phyloP scores from a whole-genome alignment of 2,329 filamentous ascomycete species.

The Colletotrichum sp. region DNA sequence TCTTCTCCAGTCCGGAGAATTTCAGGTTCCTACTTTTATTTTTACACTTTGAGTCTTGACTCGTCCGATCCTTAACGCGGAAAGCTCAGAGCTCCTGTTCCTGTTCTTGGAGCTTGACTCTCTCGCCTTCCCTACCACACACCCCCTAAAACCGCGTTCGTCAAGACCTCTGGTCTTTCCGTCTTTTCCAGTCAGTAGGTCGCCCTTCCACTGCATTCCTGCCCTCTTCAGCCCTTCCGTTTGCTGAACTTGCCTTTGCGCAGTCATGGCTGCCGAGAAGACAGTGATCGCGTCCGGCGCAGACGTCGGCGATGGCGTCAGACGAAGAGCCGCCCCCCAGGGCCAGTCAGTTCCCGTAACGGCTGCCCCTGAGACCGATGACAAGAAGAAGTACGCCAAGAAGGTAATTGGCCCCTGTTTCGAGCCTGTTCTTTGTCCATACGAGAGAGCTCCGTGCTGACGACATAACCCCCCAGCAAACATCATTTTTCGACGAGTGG shows the following conservation, averaged over 20 bases:
- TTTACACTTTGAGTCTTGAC: constrained; percentile 21
- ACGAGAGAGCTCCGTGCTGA: constrained; percentile 25
- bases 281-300: constrained; percentile 64
- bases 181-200: constrained; percentile 1
- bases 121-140: background rate
- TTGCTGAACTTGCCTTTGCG: constrained; percentile 6
- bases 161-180: constrained; percentile 7
- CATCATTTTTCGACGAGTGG: constrained; percentile 67
- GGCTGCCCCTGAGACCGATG: constrained; percentile 51
- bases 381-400: constrained; percentile 64
- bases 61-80: constrained; percentile 24
- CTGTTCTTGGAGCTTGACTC: constrained; percentile 19
- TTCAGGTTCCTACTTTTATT: background rate
- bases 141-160: constrained; percentile 8
- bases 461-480: constrained; percentile 37
- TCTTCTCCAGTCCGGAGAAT: constrained; percentile 3
- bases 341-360: constrained; percentile 41
- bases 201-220: background rate
- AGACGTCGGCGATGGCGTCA: constrained; percentile 60
- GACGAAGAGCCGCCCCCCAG: constrained; percentile 59
- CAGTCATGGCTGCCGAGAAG: constrained; percentile 58
- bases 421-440: background rate
- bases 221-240: background rate
- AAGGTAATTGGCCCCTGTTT: constrained; percentile 47
- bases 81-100: constrained; percentile 23